Conservation (phyloP, 371 early-diverging fungal species). For the Mortierella sp. region DNA sequence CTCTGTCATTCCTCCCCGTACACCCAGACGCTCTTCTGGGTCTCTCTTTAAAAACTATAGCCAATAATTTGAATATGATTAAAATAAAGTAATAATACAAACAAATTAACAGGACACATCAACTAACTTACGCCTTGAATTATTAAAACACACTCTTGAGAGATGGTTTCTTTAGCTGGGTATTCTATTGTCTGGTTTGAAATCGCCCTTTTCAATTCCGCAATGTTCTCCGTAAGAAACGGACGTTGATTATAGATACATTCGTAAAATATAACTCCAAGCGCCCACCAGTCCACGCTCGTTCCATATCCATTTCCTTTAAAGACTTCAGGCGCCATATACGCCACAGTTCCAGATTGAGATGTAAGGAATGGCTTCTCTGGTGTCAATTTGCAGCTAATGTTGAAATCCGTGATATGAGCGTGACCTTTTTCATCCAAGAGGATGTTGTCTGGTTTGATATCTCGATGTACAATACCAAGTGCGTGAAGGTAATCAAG, state of each 20-base stretch:
- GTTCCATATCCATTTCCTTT: slow-evolving; percentile 77
- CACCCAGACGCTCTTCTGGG: slow-evolving; percentile 32
- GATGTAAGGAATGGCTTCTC: slow-evolving; percentile 70
- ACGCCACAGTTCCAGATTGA: slow-evolving; percentile 82
- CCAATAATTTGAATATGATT: neutral
- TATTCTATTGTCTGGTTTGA: slow-evolving; percentile 68
- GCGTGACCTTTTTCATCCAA: slow-evolving; percentile 82
- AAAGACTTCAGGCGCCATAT: slow-evolving; percentile 92
- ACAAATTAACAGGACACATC: neutral
- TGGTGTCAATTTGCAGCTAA: slow-evolving; percentile 74
- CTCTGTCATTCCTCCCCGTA: slow-evolving; percentile 39
- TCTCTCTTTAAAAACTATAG: slow-evolving; percentile 41
- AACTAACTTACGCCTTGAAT: slow-evolving; percentile 69
- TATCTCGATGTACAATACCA: slow-evolving; percentile 85
- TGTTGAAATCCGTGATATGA: slow-evolving; percentile 86
- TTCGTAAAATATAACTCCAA: slow-evolving; percentile 88
- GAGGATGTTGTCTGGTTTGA: slow-evolving; percentile 88
- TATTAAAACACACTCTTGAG: slow-evolving; percentile 70
- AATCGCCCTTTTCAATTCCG: slow-evolving; percentile 69
- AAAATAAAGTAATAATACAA: neutral
- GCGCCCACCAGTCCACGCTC: slow-evolving; percentile 93
- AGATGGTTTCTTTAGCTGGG: slow-evolving; percentile 66
- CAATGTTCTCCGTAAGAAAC: slow-evolving; percentile 67
- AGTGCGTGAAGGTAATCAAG: slow-evolving; percentile 82
- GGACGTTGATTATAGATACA: slow-evolving; percentile 72